These are phyloP conservation scores for Colletotrichum kahawae DNA, from an alignment of 2,329 filamentous ascomycete species.

Conservation along the genomic window DNA sequence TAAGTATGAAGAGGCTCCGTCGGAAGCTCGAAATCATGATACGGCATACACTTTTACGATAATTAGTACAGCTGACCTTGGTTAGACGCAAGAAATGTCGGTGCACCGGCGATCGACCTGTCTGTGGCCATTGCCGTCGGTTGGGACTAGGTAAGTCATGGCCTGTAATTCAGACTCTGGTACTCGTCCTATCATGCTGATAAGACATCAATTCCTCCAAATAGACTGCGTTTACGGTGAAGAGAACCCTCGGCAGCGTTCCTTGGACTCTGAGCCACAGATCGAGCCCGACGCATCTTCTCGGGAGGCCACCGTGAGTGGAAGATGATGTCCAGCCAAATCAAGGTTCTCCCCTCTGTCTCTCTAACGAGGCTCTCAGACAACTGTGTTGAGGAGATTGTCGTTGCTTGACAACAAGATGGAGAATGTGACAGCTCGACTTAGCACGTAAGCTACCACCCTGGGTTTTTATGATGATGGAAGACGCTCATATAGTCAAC, in stretches of 20 bases:
- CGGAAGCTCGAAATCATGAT: background rate
- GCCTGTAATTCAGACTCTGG: rapidly evolving
- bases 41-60: background rate
- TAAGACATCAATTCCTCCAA: background rate
- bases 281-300: background rate
- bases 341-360: background rate
- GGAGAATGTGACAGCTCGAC: background rate
- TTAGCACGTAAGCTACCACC: background rate
- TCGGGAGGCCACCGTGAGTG: background rate
- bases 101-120: background rate
- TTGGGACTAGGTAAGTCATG: background rate
- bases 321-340: background rate
- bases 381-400: background rate
- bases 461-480: rapidly evolving
- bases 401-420: background rate
- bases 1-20: background rate
- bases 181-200: background rate
- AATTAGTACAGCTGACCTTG: background rate
- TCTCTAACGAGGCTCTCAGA: background rate
- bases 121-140: background rate
- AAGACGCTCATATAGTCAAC: background rate
- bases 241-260: background rate
- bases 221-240: background rate
- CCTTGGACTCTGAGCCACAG: background rate
- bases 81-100: background rate